Conservation (phyloP, 2,329 filamentous ascomycete genomes). For the Diaporthe caulivora region DNA sequence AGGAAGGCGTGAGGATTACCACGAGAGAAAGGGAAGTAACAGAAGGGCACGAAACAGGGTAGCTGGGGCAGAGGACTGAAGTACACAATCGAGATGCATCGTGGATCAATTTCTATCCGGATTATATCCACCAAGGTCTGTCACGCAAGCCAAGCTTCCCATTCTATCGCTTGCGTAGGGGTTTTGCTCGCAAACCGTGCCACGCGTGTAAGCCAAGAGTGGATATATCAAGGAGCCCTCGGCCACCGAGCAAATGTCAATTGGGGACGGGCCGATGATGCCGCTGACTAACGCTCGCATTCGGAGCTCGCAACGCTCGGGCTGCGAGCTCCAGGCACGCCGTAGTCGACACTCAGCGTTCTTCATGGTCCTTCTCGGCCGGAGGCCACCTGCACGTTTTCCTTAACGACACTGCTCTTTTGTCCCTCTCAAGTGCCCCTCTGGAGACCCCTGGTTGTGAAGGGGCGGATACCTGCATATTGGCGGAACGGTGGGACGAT, state of each 20-base stretch:
- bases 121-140: constrained; percentile 1
- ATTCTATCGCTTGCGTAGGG: not conserved
- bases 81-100: not conserved
- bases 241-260: not conserved
- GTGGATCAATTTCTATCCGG: constrained; percentile 2
- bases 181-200: not conserved
- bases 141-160: constrained; percentile 3
- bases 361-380: constrained; percentile 1
- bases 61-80: not conserved
- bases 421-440: not conserved
- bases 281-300: not conserved
- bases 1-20: not conserved
- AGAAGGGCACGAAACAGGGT: not conserved
- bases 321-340: not conserved
- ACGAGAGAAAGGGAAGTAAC: not conserved
- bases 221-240: not conserved
- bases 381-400: not conserved
- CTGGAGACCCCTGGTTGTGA: not conserved
- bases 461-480: not conserved
- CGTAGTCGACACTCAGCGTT: not conserved
- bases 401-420: not conserved
- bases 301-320: constrained; percentile 25
- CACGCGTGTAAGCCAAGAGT: not conserved
- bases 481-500: not conserved
- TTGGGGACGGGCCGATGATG: not conserved